Evolutionary conservation across 805 yeast species (phyloP).

Genomic region (Metschnikowia baotianmanensis): DNA sequence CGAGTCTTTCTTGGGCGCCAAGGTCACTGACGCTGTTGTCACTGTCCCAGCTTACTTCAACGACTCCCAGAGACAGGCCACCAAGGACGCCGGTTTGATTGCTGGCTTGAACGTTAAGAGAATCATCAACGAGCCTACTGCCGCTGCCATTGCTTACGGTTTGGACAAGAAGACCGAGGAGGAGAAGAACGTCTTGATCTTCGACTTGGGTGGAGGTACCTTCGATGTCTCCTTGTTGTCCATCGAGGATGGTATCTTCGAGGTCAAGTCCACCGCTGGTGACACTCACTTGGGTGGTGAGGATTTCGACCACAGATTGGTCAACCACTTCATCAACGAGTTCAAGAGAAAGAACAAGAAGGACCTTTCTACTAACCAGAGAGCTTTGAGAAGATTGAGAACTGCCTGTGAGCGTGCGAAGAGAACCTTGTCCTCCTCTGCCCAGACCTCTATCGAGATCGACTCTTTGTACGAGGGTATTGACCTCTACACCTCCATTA

Average conservation of each 20-base stretch:
- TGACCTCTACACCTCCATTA: constrained; percentile 45
- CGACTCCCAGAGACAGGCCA: constrained; percentile 93
- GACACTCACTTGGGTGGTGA: constrained; percentile 98
- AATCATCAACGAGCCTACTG: constrained; percentile 81
- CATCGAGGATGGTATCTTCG: constrained; percentile 48
- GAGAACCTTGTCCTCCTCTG: constrained; percentile 43
- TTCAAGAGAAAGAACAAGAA: constrained; percentile 91
- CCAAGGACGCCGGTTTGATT: constrained; percentile 90
- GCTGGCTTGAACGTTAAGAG: constrained; percentile 87
- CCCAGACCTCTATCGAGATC: constrained; percentile 44
- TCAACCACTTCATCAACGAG: constrained; percentile 84
- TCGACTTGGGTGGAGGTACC: constrained; percentile 52
- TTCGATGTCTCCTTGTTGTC: constrained; percentile 48
- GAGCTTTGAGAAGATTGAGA: constrained; percentile 70
- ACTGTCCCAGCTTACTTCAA: constrained; percentile 93
- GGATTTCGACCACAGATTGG: constrained; percentile 88
- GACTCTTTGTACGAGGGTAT: constrained; percentile 49
- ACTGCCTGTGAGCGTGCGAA: constrained; percentile 50
- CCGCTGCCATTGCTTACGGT: constrained; percentile 35
- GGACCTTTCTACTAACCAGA: constrained; percentile 76
- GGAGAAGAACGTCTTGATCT: constrained; percentile 59
- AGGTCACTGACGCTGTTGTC: constrained; percentile 83
- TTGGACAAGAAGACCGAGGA: constrained; percentile 49
- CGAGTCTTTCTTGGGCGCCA: constrained; percentile 70
- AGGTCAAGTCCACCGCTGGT: constrained; percentile 71